These are phyloP conservation scores for Mrakia blollopis DNA, from an alignment of 768 basidiomycete species.

Conservation along the genomic window DNA sequence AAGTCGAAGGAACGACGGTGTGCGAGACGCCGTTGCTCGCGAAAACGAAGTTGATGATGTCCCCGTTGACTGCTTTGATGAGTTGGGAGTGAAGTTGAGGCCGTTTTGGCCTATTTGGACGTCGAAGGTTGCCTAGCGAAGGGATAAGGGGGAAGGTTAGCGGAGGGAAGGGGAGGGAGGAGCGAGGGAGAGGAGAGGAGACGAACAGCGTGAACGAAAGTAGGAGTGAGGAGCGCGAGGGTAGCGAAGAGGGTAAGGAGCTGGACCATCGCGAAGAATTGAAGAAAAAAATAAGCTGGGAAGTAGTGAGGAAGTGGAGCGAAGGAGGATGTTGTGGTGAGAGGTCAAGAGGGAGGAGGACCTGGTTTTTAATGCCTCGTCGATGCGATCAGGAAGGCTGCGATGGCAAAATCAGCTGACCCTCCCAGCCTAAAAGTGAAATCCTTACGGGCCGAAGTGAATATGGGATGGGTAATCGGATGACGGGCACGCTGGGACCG, in stretches of 20 bases:
- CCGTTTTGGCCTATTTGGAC: background rate
- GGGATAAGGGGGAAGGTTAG: background rate
- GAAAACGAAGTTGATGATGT: constrained; percentile 6
- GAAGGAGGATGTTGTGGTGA: constrained; percentile 28
- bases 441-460: too few species aligned
- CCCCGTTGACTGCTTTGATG: background rate
- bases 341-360: background rate
- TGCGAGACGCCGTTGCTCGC: background rate
- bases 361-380: too few species aligned
- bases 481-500: too few species aligned
- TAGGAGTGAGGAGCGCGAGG: constrained; percentile 7
- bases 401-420: too few species aligned
- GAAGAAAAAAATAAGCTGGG: constrained; percentile 33
- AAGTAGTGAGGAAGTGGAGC: constrained; percentile 36
- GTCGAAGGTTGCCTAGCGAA: background rate
- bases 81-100: background rate
- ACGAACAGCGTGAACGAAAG: background rate
- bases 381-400: too few species aligned
- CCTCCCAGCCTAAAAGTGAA: too few species aligned
- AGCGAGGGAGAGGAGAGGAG: background rate
- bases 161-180: background rate
- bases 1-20: background rate
- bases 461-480: too few species aligned
- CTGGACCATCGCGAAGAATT: constrained; percentile 29
- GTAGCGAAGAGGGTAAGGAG: constrained; percentile 28